These are phyloP conservation scores for Wallacemonas sp. DNA, from an alignment of 208 protist genomes.

Conservation along the genomic window DNA sequence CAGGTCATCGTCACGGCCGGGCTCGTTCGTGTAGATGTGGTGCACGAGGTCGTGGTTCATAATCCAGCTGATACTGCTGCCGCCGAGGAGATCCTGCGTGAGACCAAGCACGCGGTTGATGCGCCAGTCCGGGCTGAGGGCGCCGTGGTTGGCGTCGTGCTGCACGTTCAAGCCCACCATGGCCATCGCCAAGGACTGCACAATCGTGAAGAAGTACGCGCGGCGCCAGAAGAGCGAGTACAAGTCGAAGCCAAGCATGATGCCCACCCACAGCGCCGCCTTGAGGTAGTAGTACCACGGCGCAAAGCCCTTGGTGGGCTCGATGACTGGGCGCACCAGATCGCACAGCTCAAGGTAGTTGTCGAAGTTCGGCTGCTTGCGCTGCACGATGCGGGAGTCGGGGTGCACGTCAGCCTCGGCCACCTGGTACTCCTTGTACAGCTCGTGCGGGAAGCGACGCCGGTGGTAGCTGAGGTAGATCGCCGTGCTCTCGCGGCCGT, in stretches of 20 bases:
- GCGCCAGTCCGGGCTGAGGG: constrained; percentile 50
- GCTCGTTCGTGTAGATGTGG: constrained; percentile 82
- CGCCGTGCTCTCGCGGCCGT: constrained; percentile 67
- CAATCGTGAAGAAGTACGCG: constrained; percentile 46
- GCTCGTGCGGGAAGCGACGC: constrained; percentile 69
- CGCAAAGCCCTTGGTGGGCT: constrained; percentile 65
- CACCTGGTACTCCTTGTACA: constrained; percentile 65
- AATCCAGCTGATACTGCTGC: constrained; percentile 81
- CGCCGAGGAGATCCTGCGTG: constrained; percentile 68
- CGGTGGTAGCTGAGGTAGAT: constrained; percentile 80
- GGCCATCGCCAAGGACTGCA: constrained; percentile 77
- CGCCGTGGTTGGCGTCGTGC: constrained; percentile 85
- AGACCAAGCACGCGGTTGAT: constrained; percentile 68
- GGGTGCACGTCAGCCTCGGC: constrained; percentile 42
- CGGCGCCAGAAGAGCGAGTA: constrained; percentile 66
- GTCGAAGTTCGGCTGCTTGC: constrained; percentile 54
- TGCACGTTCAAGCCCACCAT: constrained; percentile 85
- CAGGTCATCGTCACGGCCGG: constrained; percentile 61
- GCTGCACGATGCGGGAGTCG: constrained; percentile 39
- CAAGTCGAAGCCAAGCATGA: constrained; percentile 65
- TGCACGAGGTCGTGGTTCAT: constrained; percentile 75
- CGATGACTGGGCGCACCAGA: constrained; percentile 52
- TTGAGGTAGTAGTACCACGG: constrained; percentile 82
- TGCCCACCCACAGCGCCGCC: constrained; percentile 40
- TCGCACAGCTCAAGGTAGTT: constrained; percentile 66